A percentile compares a stretch with the other conserved stretches of the same genome.
These are phyloP conservation scores for Trypanosoma grayi DNA, from an alignment of 208 protist genomes.

Conservation along the genomic window DNA sequence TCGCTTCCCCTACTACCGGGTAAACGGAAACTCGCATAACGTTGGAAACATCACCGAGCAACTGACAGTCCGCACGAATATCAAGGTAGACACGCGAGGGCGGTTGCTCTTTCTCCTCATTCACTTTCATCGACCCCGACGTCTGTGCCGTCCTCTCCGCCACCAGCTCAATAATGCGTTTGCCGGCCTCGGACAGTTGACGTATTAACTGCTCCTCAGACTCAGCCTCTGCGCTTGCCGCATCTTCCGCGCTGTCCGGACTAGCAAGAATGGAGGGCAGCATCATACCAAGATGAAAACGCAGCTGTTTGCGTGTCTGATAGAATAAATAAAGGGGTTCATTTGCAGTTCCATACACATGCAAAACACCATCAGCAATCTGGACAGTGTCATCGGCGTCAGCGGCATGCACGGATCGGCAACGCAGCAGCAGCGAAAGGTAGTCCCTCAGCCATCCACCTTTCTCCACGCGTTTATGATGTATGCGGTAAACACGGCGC, in stretches of 20 bases:
- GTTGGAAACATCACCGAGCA: not conserved
- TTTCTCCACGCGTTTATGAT: not conserved
- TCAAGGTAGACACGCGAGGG: slow-evolving; percentile 19
- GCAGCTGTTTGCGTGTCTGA: slow-evolving; percentile 38
- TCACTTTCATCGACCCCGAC: not conserved
- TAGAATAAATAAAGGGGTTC: slow-evolving; percentile 50
- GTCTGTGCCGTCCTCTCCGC: slow-evolving; percentile 1
- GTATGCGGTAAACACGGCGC: slow-evolving; percentile 21
- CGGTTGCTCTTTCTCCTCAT: not conserved
- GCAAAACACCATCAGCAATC: slow-evolving; percentile 40
- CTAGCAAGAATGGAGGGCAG: slow-evolving; percentile 9
- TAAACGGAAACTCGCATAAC: slow-evolving; percentile 10
- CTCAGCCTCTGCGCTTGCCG: not conserved
- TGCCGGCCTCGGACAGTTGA: slow-evolving; percentile 11
- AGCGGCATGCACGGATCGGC: not conserved
- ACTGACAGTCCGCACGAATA: slow-evolving; percentile 4
- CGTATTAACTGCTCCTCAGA: slow-evolving; percentile 12
- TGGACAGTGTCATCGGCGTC: not conserved
- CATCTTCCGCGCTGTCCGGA: not conserved
- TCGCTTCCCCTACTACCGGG: not conserved
- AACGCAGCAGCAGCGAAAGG: slow-evolving; percentile 41
- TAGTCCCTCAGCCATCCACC: slow-evolving; percentile 29
- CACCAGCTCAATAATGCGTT: slow-evolving; percentile 15
- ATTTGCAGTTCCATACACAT: slow-evolving; percentile 32
- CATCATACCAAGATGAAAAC: slow-evolving; percentile 31